phyloP scores from a whole-genome alignment of 2,329 filamentous ascomycete genomes.

The Aspergillus sp. region DNA sequence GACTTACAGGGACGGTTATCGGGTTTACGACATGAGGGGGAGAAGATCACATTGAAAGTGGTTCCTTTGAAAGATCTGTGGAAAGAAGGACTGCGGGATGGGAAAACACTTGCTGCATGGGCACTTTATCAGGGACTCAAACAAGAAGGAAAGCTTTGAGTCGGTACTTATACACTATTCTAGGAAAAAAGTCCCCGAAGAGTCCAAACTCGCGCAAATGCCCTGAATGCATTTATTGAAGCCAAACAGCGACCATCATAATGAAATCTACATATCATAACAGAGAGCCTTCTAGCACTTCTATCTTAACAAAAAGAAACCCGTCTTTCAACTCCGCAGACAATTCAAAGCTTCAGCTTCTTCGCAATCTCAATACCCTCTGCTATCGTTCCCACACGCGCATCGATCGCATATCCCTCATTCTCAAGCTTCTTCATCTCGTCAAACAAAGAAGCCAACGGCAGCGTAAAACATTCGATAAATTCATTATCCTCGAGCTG shows the following conservation, averaged over 20 bases:
- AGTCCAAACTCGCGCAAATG: no score
- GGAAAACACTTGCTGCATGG: slow-evolving; percentile 52
- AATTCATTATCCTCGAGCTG: slow-evolving; percentile 76
- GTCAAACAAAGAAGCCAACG: slow-evolving; percentile 58
- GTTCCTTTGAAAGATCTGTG: slow-evolving; percentile 49
- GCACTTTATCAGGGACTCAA: slow-evolving; percentile 52
- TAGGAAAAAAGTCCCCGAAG: no score
- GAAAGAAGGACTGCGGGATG: slow-evolving; percentile 52
- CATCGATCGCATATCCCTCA: slow-evolving; percentile 74
- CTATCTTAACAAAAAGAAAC: neutral
- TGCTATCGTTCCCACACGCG: slow-evolving; percentile 69
- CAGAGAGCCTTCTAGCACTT: no score
- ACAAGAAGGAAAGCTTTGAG: slow-evolving; percentile 40
- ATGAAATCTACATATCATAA: no score
- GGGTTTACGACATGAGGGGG: slow-evolving; percentile 50
- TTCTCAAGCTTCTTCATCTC: slow-evolving; percentile 63
- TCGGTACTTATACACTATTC: no score
- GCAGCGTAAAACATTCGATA: slow-evolving; percentile 72
- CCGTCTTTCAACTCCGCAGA: neutral
- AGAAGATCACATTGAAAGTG: slow-evolving; percentile 56
- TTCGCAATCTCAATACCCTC: slow-evolving; percentile 73
- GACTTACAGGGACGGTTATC: slow-evolving; percentile 50
- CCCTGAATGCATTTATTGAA: no score
- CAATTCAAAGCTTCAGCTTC: slow-evolving; percentile 26
- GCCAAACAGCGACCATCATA: no score